These are phyloP conservation scores for Phialocephala subalpina DNA, from an alignment of 2,329 filamentous ascomycete genomes.

Conservation along the genomic window DNA sequence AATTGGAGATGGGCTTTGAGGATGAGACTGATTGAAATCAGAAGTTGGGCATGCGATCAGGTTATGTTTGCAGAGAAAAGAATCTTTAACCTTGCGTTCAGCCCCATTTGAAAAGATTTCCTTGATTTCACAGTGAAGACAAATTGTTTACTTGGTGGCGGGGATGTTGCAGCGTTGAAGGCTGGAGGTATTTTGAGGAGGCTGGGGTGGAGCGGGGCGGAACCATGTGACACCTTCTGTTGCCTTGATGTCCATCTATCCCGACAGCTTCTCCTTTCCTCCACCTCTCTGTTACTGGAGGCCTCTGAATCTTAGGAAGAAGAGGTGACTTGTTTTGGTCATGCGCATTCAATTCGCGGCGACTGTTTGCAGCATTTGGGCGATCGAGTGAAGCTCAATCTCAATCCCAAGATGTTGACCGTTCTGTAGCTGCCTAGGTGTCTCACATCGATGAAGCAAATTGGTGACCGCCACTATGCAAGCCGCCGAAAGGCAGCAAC, in stretches of 20 bases:
- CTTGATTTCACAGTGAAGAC: background rate
- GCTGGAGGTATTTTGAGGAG: background rate
- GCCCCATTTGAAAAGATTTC: conserved; percentile 5
- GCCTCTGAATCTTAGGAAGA: too few relatives aligned
- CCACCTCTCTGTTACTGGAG: too few relatives aligned
- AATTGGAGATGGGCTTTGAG: background rate
- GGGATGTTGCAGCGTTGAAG: background rate
- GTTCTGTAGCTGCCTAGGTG: background rate
- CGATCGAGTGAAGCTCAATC: too few relatives aligned
- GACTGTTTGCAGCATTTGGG: too few relatives aligned
- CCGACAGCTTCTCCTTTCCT: too few relatives aligned
- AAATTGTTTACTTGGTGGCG: conserved; percentile 2
- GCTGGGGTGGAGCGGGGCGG: background rate
- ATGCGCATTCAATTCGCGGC: too few relatives aligned
- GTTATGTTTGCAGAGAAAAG: background rate
- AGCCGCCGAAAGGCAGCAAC: background rate
- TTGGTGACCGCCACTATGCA: background rate
- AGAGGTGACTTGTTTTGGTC: too few relatives aligned
- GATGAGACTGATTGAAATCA: background rate
- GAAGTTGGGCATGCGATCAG: background rate
- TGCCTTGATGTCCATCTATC: too few relatives aligned
- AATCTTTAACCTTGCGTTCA: background rate
- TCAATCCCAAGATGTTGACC: background rate
- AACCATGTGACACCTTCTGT: background rate
- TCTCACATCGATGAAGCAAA: background rate